Base-by-base conservation (phyloP, 148 eudicot species). In the Hydrangea macrophylla region DNA sequence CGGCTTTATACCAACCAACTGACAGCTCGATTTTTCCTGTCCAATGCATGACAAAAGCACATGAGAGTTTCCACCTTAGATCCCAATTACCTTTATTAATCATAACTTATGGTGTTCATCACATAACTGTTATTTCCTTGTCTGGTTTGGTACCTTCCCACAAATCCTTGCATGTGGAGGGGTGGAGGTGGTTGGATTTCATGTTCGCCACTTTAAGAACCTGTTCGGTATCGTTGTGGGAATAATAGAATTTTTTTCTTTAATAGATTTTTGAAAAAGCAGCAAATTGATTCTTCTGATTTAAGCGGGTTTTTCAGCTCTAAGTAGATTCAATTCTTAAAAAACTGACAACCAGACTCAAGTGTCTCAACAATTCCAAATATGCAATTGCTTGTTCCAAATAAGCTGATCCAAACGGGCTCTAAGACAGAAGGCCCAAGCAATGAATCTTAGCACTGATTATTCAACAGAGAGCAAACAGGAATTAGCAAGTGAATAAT, bases 11-110 rank as follows among this genome's bases (percentile, higher is more conserved):
- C 37, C 70, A 35, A 4, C 48, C 23, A 17, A 40, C 56, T 39
- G 68, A 62, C 71, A 67, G 62, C 68, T 67, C 36, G 37, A 36
- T n/a, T 61, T 60, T 36, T 20, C 64, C 77, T 67, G 68, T 28
- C 26, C 8, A 57, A 73, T 37, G 20, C 35, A 54, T 17, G 51
- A 70, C 50, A 65, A 35, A 33, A 13, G 39, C 64, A 73, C 60
- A 62, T 61, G 64, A 66, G 61, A 40, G 22, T 3, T 15, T 33
- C n/a, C n/a, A 37, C 0, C n/a, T 27, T 56, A 57, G 33, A 18
- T 36, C 53, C 51, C 30, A 27, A n/a, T n/a, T n/a, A n/a, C 35
- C 28, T 20, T 33, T 50, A 27, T n/a, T 25, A 15, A 35, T 17
- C 20, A 32, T 20, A 48, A n/a, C n/a, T n/a, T 22, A 15, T 59